phyloP scores from a whole-genome alignment of 768 basidiomycete species.

The Pleurotus giganteus region DNA sequence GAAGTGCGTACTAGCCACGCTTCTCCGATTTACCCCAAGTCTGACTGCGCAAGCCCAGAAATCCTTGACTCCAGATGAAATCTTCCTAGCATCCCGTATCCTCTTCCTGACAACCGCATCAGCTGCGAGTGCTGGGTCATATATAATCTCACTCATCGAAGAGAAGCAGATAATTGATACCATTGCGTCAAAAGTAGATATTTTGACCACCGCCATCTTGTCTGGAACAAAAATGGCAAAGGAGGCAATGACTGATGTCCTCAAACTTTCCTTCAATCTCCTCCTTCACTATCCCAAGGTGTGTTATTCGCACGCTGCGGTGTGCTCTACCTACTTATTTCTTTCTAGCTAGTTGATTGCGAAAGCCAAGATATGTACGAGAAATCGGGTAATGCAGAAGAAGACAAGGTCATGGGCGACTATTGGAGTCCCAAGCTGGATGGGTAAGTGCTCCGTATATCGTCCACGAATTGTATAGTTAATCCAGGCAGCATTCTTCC shows the following conservation, averaged over 20 bases:
- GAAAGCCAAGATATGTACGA: slow-evolving; percentile 40
- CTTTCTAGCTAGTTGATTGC: slow-evolving; percentile 36
- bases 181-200: slow-evolving; percentile 59
- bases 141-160: slow-evolving; percentile 64
- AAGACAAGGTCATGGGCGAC: slow-evolving; percentile 61
- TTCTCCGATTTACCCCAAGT: slow-evolving; percentile 1
- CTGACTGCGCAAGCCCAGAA: slow-evolving; percentile 40
- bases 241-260: slow-evolving; percentile 78
- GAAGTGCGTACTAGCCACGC: slow-evolving; percentile 41
- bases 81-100: slow-evolving; percentile 75
- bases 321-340: slow-evolving; percentile 7
- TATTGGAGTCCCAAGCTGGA: slow-evolving; percentile 75
- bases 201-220: slow-evolving; percentile 46
- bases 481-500: slow-evolving; percentile 55
- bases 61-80: slow-evolving; percentile 56
- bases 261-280: slow-evolving; percentile 85
- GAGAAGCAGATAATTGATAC: slow-evolving; percentile 63
- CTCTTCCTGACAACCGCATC: slow-evolving; percentile 72
- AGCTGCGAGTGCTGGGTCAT: slow-evolving; percentile 27
- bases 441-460: slow-evolving; percentile 42
- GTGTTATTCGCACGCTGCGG: slow-evolving; percentile 10
- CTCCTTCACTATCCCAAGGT: slow-evolving; percentile 82
- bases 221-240: slow-evolving; percentile 51
- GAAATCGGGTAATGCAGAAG: slow-evolving; percentile 19
- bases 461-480: not conserved